Base-by-base conservation (phyloP, 2,329 filamentous ascomycete species). In the Colletotrichum australisinense region DNA sequence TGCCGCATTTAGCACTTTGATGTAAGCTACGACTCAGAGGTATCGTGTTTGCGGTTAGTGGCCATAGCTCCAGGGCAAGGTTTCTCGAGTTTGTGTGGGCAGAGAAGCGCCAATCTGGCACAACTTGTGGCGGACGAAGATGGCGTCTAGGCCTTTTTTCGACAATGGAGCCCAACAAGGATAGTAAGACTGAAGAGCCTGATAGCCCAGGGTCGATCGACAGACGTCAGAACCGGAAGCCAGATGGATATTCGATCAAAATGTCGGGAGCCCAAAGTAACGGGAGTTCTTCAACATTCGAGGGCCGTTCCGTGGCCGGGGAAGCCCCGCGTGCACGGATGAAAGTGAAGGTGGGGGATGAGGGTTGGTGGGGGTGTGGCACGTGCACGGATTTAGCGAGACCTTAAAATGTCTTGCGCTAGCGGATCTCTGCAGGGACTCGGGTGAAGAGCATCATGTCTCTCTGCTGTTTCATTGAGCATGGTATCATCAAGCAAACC, bases 1-100 rank as follows among this genome's bases (percentile, higher is more conserved):
- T n/a, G 38, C 9, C 30, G 24, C 35, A n/a, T 30, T n/a, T 38
- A 26, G 26, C 22, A 19, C 57, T 63, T 8, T 46, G 32, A 2
- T 28, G 56, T 49, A 56, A 55, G 55, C 42, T 26, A 60, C 22
- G 26, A 22, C 11, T 46, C 12, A 24, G 55, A 46, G 26, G 24
- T 57, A 56, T 69, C 26, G 56, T n/a, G 65, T 60, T 22, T 5
- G 32, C 14, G 56, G 60, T 35, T 49, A 66, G 49, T 46, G 66
- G 69, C 19, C 52, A 57, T 46, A 46, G 52, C 52, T 57, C 42
- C 24, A 12, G 56, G 12, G 1, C 60, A 35, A 38, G 8, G n/a
- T 22, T 38, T 55, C 22, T 22, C 53, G 5, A 16, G 30, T 28
- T 63, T 7, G 6, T 32, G 4, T 35, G 22, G 12, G n/a, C n/a